Percentiles rank a stretch among this genome's conserved stretches.
Conservation (phyloP, 2,329 filamentous ascomycete species). For the Acephala macrosclerotiorum region DNA sequence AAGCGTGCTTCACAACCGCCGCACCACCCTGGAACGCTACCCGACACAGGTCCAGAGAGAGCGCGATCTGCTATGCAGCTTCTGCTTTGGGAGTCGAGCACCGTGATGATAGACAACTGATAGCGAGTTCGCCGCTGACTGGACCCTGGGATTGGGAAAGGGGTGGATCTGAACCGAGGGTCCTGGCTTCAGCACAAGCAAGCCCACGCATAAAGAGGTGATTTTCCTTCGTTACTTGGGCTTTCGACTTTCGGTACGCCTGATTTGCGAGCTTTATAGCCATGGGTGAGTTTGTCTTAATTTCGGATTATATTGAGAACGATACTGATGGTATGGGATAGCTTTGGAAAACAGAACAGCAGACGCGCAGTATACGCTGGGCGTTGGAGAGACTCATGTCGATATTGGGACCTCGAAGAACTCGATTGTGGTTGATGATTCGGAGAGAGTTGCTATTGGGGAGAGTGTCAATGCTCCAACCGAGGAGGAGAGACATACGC, state of each 20-base stretch:
- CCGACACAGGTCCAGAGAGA: not conserved
- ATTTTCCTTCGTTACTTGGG: not conserved
- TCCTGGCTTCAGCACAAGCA: not conserved
- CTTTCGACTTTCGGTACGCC: not conserved
- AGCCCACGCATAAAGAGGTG: not conserved
- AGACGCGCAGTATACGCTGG: conserved; percentile 18
- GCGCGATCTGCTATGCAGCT: not conserved
- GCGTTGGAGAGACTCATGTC: conserved; percentile 25
- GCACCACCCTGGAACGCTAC: not conserved
- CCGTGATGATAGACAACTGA: not conserved
- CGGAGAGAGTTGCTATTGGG: conserved; percentile 17
- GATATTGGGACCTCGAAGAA: conserved; percentile 28
- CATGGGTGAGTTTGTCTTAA: conserved; percentile 16
- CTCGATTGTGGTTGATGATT: conserved; percentile 28
- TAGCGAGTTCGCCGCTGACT: conserved; percentile 2
- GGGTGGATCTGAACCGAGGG: not conserved
- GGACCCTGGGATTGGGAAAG: not conserved
- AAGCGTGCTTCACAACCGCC: not conserved
- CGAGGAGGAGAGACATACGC: conserved; percentile 65
- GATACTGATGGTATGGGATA: conserved; percentile 6
- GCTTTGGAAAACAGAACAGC: conserved; percentile 26
- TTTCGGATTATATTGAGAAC: not conserved
- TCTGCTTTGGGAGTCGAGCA: not conserved
- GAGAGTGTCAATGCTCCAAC: conserved; percentile 52
- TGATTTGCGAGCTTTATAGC: conserved; percentile 8